Evolutionary conservation across 495 filamentous ascomycete genomes (phyloP), one percentile per base, ranked within the genome.

Genomic region (Hyphodiscus hymeniophilus): DNA sequence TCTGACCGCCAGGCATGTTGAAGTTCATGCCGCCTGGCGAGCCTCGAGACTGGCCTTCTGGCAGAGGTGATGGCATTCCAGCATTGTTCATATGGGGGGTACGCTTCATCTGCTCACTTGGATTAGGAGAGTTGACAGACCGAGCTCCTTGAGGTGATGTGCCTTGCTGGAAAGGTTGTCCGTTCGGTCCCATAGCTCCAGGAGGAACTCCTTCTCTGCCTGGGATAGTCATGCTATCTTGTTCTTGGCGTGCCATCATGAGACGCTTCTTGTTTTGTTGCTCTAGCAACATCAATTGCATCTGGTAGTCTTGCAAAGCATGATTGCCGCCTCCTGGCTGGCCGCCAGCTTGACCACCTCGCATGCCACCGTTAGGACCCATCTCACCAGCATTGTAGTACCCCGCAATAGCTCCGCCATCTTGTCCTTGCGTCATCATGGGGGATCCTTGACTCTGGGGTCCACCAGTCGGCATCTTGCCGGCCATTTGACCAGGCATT

Each of bases 241-340:
- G 91, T 65, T 97, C 92, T 66, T 94, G 87, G 35, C 92, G 82
- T 48, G 92, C 92, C 90, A 95, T 94, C 76, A 96, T 83, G 58
- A 98, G 70, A 18, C 92, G 75, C 60, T 91, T 92, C 76, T 97
- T 98, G 58, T 97, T 98, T 64, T 98, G 92, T 68, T 98, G 92
- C 65, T 98, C 92, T 33, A 98, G 81, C 45, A 98, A 65, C 92
- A 97, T 96, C 61, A 98, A 72, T 60, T 98, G 92, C 92, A 96
- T 95, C 68, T 98, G 92, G 66, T 98, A 97, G 63, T 97, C 94
- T 63, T 96, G 91, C 45, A 98, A 73, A 31, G 94, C 94, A 64
- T 95, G 90, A 59, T 92, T 95, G 61, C 88, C 88, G 42, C 78
- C 75, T 44, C 69, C 71, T 11, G 73, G 67, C 61, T 73, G 70